phyloP scores from a whole-genome alignment of 148 eudicot species.

The Arctostaphylos glauca region DNA sequence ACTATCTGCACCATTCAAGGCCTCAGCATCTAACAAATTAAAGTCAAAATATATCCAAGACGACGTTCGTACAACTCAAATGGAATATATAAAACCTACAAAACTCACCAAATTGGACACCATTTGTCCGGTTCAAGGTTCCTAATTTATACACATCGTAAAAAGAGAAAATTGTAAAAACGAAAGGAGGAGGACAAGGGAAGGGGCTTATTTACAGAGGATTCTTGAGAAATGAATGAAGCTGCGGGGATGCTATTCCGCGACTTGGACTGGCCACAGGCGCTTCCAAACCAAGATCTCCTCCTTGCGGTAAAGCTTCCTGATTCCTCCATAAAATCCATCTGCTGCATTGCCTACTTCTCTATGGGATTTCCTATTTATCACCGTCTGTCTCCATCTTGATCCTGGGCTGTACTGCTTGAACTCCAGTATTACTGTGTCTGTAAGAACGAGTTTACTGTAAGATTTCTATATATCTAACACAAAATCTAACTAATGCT shows the following conservation, averaged over 20 bases:
- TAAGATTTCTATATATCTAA: neutral
- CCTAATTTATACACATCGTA: neutral
- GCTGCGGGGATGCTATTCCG: slow-evolving; percentile 35
- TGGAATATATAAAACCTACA: neutral
- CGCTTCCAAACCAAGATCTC: slow-evolving; percentile 73
- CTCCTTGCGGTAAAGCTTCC: slow-evolving; percentile 50
- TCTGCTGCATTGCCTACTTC: slow-evolving; percentile 74
- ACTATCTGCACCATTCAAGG: neutral
- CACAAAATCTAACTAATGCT: neutral
- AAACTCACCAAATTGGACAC: neutral
- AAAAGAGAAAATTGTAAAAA: neutral
- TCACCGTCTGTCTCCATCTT: slow-evolving; percentile 59
- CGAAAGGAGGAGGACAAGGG: neutral
- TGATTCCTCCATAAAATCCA: slow-evolving; percentile 90
- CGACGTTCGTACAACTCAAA: neutral
- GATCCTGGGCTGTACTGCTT: slow-evolving; percentile 72
- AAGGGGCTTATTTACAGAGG: neutral
- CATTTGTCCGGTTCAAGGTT: neutral
- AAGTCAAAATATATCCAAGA: neutral
- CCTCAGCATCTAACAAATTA: neutral
- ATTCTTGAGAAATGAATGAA: neutral
- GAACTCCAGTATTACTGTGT: slow-evolving; percentile 66
- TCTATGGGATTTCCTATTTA: slow-evolving; percentile 58
- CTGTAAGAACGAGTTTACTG: slow-evolving; percentile 34
- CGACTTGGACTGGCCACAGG: slow-evolving; percentile 55